Conservation (phyloP, 768 basidiomycete genomes). For the Leucosporidium yakuticum region DNA sequence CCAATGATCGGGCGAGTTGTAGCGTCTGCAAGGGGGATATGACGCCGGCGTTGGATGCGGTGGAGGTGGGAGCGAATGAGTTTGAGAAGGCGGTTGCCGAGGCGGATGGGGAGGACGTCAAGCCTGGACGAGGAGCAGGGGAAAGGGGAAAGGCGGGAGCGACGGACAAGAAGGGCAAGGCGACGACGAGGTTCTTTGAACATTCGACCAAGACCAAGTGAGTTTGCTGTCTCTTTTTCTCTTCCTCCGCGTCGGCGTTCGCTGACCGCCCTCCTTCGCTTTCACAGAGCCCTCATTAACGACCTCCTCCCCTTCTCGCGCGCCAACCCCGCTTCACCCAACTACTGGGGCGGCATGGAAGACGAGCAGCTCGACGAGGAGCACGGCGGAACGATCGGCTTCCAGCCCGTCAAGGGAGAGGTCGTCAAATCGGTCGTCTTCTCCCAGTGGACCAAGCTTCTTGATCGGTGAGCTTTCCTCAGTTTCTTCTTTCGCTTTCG, state of each 20-base stretch:
- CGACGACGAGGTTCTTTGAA: conserved; percentile 34
- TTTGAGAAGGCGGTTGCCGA: conserved; percentile 46
- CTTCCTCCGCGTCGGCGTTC: neutral
- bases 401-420: conserved; percentile 33
- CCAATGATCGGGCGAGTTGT: conserved; percentile 60
- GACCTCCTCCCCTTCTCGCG: conserved; percentile 77
- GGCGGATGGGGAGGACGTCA: conserved; percentile 56
- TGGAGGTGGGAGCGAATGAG: conserved; percentile 67
- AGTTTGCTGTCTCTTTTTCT: neutral
- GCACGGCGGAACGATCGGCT: conserved; percentile 25
- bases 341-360: conserved; percentile 72
- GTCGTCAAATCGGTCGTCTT: conserved; percentile 86
- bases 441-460: conserved; percentile 51
- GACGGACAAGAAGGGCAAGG: conserved; percentile 30
- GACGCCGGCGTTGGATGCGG: conserved; percentile 59
- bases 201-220: conserved; percentile 39
- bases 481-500: conserved; percentile 14
- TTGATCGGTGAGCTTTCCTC: conserved; percentile 33
- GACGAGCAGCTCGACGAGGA: conserved; percentile 56
- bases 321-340: conserved; percentile 75
- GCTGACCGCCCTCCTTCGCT: too few relatives aligned
- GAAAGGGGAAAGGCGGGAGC: conserved; percentile 42
- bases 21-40: conserved; percentile 70
- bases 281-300: conserved; percentile 57
- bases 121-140: neutral